A percentile compares a stretch with the other conserved stretches of the same genome.
Evolutionary conservation across 1,139 yeast species (phyloP).

Genomic region (Lipomyces yarrowii): DNA sequence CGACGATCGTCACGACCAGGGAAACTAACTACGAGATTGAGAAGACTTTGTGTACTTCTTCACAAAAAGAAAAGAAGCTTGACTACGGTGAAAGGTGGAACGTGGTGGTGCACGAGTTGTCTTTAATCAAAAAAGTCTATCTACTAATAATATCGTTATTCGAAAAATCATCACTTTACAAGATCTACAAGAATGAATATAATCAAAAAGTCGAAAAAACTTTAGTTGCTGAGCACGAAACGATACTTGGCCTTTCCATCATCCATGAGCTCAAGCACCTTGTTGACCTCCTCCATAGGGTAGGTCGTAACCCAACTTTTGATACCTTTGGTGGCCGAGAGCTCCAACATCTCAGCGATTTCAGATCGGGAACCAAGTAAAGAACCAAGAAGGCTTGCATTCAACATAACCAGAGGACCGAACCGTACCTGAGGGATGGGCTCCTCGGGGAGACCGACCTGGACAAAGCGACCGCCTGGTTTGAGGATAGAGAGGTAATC

Average conservation of each 20-base stretch:
- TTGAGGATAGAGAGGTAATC: conserved; percentile 32
- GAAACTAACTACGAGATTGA: too few species aligned
- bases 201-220: not conserved
- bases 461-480: conserved; percentile 32
- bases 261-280: conserved; percentile 31
- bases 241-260: conserved; percentile 33
- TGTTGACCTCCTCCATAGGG: conserved; percentile 44
- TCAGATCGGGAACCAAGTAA: conserved; percentile 56
- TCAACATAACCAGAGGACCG: conserved; percentile 23
- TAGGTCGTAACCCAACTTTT: conserved; percentile 57
- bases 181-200: not conserved
- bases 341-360: conserved; percentile 56
- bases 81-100: too few species aligned
- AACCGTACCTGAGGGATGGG: conserved; percentile 30
- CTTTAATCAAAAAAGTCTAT: not conserved
- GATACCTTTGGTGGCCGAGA: conserved; percentile 53
- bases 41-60: too few species aligned
- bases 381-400: conserved; percentile 28
- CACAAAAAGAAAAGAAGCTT: too few species aligned
- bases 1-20: not conserved
- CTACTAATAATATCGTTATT: not conserved
- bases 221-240: conserved; percentile 28
- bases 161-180: not conserved
- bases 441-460: conserved; percentile 34
- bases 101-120: too few species aligned